phyloP scores from a whole-genome alignment of 1,139 yeast genomes.

The Candida tetrigidarum region DNA sequence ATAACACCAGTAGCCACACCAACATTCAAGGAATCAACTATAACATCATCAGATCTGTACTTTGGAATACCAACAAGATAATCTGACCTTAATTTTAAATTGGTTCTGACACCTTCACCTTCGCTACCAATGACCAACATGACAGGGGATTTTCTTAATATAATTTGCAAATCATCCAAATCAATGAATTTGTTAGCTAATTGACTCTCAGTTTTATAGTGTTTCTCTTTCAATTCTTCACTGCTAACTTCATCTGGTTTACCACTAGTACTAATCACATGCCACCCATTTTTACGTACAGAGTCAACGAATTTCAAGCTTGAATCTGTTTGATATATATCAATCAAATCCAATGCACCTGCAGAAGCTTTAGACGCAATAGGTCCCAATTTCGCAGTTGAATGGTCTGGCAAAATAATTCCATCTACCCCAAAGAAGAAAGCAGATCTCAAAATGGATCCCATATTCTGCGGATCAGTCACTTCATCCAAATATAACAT shows the following conservation, averaged over 20 bases:
- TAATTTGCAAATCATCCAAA: constrained; percentile 43
- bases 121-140: constrained; percentile 84
- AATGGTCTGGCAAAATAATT: constrained; percentile 68
- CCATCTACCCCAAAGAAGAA: constrained; percentile 87
- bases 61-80: constrained; percentile 58
- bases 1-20: constrained; percentile 86
- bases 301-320: constrained; percentile 66
- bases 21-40: constrained; percentile 84
- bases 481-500: constrained; percentile 83
- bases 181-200: constrained; percentile 39
- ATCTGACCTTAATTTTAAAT: constrained; percentile 65
- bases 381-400: constrained; percentile 77
- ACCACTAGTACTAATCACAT: constrained; percentile 65
- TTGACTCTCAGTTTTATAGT: constrained; percentile 22
- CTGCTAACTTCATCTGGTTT: constrained; percentile 28
- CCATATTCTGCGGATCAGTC: constrained; percentile 90
- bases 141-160: constrained; percentile 58
- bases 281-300: constrained; percentile 68
- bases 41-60: constrained; percentile 34
- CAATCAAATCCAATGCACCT: constrained; percentile 83
- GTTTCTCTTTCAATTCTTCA: constrained; percentile 25
- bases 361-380: constrained; percentile 81
- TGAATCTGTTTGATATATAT: constrained; percentile 58
- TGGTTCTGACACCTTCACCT: constrained; percentile 78
- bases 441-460: constrained; percentile 84